These are phyloP conservation scores for Penicillium digitatum DNA, from an alignment of 2,329 filamentous ascomycete genomes.

Conservation along the genomic window DNA sequence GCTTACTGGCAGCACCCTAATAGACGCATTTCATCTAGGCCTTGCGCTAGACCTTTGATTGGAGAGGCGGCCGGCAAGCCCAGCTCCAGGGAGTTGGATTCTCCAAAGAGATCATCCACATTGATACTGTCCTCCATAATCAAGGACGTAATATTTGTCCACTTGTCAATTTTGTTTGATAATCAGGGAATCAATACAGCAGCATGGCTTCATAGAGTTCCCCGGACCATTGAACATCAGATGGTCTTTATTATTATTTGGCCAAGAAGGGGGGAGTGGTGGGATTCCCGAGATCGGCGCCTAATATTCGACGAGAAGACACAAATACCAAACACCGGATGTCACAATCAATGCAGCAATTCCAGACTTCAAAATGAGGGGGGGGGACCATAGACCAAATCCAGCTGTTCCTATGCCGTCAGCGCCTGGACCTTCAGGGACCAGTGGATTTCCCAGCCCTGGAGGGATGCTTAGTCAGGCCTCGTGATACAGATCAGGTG, in stretches of 20 bases:
- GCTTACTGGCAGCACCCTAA: slow-evolving; percentile 79
- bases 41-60: slow-evolving; percentile 65
- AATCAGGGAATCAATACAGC: slow-evolving; percentile 10
- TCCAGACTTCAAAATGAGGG: not conserved
- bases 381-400: not conserved
- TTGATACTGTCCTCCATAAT: slow-evolving; percentile 58
- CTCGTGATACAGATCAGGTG: slow-evolving; percentile 10
- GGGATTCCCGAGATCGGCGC: not conserved
- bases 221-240: slow-evolving; percentile 2
- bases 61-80: slow-evolving; percentile 51
- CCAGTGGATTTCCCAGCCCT: slow-evolving; percentile 8
- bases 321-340: not conserved
- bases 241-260: slow-evolving; percentile 5
- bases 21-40: slow-evolving; percentile 70
- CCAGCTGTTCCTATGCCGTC: slow-evolving; percentile 5
- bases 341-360: not conserved
- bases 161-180: not conserved
- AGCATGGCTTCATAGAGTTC: slow-evolving; percentile 16
- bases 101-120: slow-evolving; percentile 72
- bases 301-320: not conserved
- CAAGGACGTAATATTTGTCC: slow-evolving; percentile 42
- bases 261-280: not conserved
- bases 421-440: slow-evolving; percentile 7
- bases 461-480: slow-evolving; percentile 15
- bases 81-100: slow-evolving; percentile 56